These are phyloP conservation scores for Naganishia friedmannii DNA, from an alignment of 768 basidiomycete species.

Conservation along the genomic window DNA sequence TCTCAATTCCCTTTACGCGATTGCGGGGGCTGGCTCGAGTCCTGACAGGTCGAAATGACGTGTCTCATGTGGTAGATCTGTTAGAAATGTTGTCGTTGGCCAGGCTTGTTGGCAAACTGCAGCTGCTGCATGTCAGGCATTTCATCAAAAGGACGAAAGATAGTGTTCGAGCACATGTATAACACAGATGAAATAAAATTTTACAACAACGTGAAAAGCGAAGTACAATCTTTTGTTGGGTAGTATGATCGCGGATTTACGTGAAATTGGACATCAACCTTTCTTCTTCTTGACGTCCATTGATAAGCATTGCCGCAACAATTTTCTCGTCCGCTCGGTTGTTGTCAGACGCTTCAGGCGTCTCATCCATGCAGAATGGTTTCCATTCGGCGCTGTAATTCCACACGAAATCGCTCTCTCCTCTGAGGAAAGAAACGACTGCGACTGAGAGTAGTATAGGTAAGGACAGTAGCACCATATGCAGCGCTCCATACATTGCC, in stretches of 20 bases:
- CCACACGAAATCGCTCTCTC: conserved; percentile 13
- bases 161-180: no score
- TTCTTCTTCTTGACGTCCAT: background rate
- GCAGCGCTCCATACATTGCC: background rate
- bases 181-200: no score
- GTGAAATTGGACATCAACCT: background rate
- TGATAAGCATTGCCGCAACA: background rate
- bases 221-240: no score
- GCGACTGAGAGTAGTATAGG: conserved; percentile 7
- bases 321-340: background rate
- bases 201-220: no score
- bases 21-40: background rate
- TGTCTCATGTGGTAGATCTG: background rate
- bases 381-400: background rate
- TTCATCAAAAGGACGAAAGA: no score
- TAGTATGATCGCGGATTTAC: no score
- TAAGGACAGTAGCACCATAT: conserved; percentile 1
- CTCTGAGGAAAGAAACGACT: background rate
- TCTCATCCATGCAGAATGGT: background rate
- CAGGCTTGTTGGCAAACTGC: no score
- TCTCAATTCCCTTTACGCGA: background rate
- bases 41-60: no score
- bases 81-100: background rate
- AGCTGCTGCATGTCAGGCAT: no score
- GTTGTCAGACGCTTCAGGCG: background rate